Percentiles rank a stretch among this genome's conserved stretches.
Evolutionary conservation across 768 basidiomycete species (phyloP).

Genomic region (Cytidiella melzeri): DNA sequence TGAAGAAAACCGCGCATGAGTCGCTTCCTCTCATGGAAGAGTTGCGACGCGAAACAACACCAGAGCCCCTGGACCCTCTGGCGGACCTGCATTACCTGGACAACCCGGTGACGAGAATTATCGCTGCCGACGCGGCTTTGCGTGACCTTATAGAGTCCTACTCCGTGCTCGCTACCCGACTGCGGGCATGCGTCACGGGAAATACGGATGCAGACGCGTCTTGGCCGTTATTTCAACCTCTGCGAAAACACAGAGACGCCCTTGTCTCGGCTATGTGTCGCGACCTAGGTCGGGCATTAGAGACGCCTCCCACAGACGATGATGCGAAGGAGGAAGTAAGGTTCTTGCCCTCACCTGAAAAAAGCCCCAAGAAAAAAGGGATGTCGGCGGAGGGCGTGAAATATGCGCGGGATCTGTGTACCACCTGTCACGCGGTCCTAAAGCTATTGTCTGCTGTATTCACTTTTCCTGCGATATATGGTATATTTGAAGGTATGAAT

Average conservation of each 20-base stretch:
- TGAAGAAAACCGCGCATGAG: slow-evolving; percentile 45
- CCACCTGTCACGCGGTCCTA: slow-evolving; percentile 63
- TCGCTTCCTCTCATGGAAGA: slow-evolving; percentile 36
- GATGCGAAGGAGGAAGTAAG: slow-evolving; percentile 2
- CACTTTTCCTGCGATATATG: slow-evolving; percentile 50
- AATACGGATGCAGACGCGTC: slow-evolving; percentile 50
- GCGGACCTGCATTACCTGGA: slow-evolving; percentile 57
- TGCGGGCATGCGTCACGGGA: slow-evolving; percentile 40
- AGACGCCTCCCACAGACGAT: slow-evolving; percentile 40
- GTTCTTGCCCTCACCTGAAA: slow-evolving; percentile 59
- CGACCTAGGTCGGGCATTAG: slow-evolving; percentile 59
- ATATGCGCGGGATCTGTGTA: slow-evolving; percentile 73
- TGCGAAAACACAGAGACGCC: slow-evolving; percentile 45
- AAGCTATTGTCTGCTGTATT: slow-evolving; percentile 58
- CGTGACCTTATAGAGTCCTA: slow-evolving; percentile 69
- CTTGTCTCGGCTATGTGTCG: slow-evolving; percentile 59
- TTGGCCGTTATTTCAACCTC: slow-evolving; percentile 68
- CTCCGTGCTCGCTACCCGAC: slow-evolving; percentile 58
- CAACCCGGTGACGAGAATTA: slow-evolving; percentile 56
- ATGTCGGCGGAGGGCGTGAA: slow-evolving; percentile 76
- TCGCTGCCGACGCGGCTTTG: slow-evolving; percentile 41
- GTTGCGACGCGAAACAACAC: slow-evolving; percentile 56
- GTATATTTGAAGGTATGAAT: slow-evolving; percentile 54
- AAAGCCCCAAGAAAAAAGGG: slow-evolving; percentile 62
- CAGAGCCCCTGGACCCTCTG: slow-evolving; percentile 70